Percentiles rank a stretch among this genome's conserved stretches.
phyloP scores from a whole-genome alignment of 345 rosid species.

The Populus deltoides region DNA sequence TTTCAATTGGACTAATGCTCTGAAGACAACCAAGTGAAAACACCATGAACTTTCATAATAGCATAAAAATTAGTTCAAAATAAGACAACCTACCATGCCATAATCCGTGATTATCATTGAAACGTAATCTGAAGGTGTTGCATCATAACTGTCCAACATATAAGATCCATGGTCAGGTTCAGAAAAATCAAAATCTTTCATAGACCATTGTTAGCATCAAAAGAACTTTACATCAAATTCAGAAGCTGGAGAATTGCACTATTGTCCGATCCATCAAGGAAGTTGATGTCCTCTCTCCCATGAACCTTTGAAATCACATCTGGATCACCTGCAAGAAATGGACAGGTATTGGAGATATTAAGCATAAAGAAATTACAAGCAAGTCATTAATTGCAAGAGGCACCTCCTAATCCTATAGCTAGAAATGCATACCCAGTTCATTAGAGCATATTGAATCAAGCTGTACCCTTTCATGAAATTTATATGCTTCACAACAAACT shows the following conservation, averaged over 20 bases:
- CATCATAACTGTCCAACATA: conserved; percentile 64
- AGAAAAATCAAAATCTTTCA: conserved; percentile 11
- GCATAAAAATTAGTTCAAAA: neutral
- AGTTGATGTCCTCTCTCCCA: conserved; percentile 62
- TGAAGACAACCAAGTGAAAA: neutral
- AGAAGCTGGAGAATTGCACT: conserved; percentile 72
- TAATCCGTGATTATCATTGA: conserved; percentile 90
- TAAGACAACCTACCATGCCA: conserved; percentile 74
- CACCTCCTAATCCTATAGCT: neutral
- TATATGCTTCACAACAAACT: conserved; percentile 95
- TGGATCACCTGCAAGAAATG: conserved; percentile 67
- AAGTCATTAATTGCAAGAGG: neutral
- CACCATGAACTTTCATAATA: neutral
- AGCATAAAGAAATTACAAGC: neutral
- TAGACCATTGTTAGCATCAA: neutral
- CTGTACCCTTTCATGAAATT: conserved; percentile 92
- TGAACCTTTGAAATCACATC: conserved; percentile 70
- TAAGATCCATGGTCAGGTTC: conserved; percentile 11
- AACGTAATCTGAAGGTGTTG: conserved; percentile 84
- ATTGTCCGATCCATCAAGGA: conserved; percentile 51
- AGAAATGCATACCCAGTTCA: conserved; percentile 71
- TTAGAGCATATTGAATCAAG: conserved; percentile 94
- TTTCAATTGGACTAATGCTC: neutral
- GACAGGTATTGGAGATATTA: conserved; percentile 4
- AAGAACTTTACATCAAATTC: conserved; percentile 59